phyloP scores from a whole-genome alignment of 108 stramenopile species.

The Conticribra weissflogii region DNA sequence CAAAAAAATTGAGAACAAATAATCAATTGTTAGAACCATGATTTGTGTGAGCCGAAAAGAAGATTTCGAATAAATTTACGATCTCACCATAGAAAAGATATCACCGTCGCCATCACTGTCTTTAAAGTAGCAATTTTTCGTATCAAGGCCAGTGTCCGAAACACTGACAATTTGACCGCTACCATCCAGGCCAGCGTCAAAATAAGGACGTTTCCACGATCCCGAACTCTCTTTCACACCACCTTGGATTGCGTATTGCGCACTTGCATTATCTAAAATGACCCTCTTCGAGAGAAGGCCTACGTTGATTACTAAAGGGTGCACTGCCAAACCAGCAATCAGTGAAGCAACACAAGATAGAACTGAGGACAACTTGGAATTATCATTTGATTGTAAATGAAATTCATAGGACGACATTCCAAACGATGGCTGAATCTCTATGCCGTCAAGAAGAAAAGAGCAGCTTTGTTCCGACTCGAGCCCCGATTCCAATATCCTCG shows the following conservation, averaged over 20 bases:
- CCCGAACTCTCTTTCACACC: conserved; percentile 7
- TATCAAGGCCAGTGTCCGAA: conserved; percentile 49
- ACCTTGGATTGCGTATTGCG: conserved; percentile 25
- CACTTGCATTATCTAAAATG: conserved; percentile 17
- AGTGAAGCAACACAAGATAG: conserved; percentile 19
- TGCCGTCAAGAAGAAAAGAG: conserved; percentile 1
- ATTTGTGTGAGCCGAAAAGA: too few species aligned
- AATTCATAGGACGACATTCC: conserved; percentile 29
- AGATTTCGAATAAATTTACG: too few species aligned
- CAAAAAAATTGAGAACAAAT: background rate
- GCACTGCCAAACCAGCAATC: conserved; percentile 17
- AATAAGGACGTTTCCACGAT: conserved; percentile 34
- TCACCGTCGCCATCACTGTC: conserved; percentile 21
- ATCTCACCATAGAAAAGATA: conserved; percentile 9
- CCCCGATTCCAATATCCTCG: conserved; percentile 10
- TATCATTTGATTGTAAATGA: background rate
- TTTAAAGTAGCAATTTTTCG: conserved; percentile 51
- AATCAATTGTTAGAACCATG: background rate
- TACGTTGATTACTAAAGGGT: conserved; percentile 22
- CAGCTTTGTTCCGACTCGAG: conserved; percentile 21
- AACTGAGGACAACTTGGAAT: background rate
- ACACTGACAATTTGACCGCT: conserved; percentile 49
- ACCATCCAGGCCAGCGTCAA: conserved; percentile 40
- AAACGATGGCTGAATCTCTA: conserved; percentile 10
- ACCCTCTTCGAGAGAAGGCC: conserved; percentile 21